Percentiles rank a stretch among this genome's conserved stretches.
Conservation (phyloP, 192 early-diverging fungal genomes). For the Backusella parvicylindrica region DNA sequence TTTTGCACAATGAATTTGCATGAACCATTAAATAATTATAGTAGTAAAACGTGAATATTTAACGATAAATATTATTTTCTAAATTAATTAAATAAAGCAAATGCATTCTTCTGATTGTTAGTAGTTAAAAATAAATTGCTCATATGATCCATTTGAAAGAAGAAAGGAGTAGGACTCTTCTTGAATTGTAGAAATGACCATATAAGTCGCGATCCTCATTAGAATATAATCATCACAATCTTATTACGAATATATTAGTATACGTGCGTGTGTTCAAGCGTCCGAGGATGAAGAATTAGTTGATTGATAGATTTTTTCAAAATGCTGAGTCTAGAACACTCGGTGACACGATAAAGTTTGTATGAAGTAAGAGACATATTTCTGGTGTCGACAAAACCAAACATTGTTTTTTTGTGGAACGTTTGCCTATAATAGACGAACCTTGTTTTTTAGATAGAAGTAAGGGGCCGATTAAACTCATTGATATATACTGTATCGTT, state of each 20-base stretch:
- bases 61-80: neutral
- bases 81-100: constrained; percentile 2
- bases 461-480: neutral
- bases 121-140: neutral
- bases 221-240: neutral
- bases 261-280: neutral
- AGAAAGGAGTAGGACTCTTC: neutral
- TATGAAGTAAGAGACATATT: neutral
- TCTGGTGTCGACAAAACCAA: neutral
- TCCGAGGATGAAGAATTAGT: neutral
- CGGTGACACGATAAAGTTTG: neutral
- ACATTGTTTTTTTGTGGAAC: neutral
- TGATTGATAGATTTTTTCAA: neutral
- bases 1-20: constrained; percentile 5
- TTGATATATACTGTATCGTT: neutral
- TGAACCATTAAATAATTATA: neutral
- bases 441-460: neutral
- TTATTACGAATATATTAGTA: neutral
- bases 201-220: neutral
- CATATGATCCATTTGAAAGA: neutral
- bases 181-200: neutral
- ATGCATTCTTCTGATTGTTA: neutral
- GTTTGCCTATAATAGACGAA: neutral
- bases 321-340: constrained; percentile 3
- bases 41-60: neutral